Base-by-base conservation (phyloP, 78 protist genomes). In the Dictyostelium purpureum region DNA sequence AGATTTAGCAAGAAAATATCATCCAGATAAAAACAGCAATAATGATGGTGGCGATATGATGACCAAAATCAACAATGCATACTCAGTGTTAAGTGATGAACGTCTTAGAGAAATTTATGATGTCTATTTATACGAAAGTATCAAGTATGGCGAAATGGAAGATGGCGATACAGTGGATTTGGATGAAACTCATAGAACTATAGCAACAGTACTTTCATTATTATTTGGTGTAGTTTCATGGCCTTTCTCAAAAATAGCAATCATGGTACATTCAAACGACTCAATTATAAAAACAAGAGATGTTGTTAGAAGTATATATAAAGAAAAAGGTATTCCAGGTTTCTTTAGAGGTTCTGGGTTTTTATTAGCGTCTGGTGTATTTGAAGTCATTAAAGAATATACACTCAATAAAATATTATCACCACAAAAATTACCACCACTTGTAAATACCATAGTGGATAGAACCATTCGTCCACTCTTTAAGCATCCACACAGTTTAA, bases 61-160 rank as follows among this genome's bases (percentile, higher is more conserved):
- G 74, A 43, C 70, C 28, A 70, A 79, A 12, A 47, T 79, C 51
- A 79, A 79, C 47, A 59, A 43, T 24, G 88, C 88, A 2, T 33
- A 79, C 7, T 43, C 24, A 24, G 47, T 79, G 6, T 28, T 79
- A 9, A 63, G 77, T 2, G 45, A 79, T 45, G 76, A 59, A 28
- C 38, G 88, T 31, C 43, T 79, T 18, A 69, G 65, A 26, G 42
- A 79, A 4, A 51, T 79, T 4, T 79, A 79, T 6, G 77, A 79
- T 26, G 37, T 14, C 0, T 79, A 40, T 35, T 33, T 63, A 28
- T 33, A 18, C 38, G 10, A 14, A 24, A 33, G 21, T n/a, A n/a
- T n/a, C n/a, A n/a, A n/a, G n/a, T n/a, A 26, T 31, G 42, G 16
- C 33, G 71, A 14, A 33, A 0, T 21, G 35, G 71, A 31, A 4